Conservation (phyloP, 257 asterid genomes). For the Solanum okadae region DNA sequence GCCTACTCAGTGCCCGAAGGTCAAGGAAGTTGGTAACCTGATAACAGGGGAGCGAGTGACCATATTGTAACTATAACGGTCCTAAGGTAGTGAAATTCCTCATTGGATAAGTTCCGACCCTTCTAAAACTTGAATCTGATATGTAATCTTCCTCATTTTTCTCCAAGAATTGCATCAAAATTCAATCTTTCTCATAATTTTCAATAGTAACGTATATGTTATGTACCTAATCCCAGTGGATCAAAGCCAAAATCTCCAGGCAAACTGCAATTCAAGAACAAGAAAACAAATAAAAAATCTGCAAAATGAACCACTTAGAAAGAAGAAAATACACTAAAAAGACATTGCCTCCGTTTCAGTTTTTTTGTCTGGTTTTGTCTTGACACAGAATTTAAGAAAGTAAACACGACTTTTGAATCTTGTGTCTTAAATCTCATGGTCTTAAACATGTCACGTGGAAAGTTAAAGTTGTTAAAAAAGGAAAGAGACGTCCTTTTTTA, state of each 20-base stretch:
- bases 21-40: not conserved
- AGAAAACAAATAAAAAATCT: not conserved
- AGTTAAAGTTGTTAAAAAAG: not conserved
- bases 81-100: not conserved
- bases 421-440: not conserved
- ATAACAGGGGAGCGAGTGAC: not conserved
- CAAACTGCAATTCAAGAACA: constrained; percentile 31
- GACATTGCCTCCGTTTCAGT: not conserved
- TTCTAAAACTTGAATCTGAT: not conserved
- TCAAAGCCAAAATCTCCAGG: constrained; percentile 94
- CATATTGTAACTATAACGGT: not conserved
- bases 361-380: not conserved
- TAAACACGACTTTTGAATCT: not conserved
- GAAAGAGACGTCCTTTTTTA: not conserved
- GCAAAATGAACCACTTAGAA: not conserved
- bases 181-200: not conserved
- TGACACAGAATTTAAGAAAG: not conserved
- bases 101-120: not conserved
- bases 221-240: constrained; percentile 73
- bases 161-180: not conserved
- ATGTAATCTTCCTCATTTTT: not conserved
- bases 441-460: not conserved
- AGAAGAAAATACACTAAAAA: not conserved
- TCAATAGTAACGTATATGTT: not conserved
- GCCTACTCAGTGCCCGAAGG: not conserved